Evolutionary conservation across 768 basidiomycete species (phyloP).

Genomic region (Podaxis pistillaris): DNA sequence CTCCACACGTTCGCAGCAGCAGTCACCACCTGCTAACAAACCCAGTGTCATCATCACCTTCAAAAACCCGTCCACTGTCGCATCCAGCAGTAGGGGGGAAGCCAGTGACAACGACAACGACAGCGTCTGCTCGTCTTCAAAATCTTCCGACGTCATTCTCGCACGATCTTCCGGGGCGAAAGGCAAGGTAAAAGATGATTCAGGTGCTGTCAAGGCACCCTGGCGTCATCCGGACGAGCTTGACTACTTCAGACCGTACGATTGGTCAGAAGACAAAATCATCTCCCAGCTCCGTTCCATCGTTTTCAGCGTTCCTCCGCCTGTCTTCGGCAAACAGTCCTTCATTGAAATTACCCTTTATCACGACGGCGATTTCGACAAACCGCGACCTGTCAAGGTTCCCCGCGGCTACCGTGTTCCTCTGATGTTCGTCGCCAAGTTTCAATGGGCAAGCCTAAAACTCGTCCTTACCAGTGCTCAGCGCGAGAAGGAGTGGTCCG

Average conservation of each 20-base stretch:
- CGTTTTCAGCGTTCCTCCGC: constrained; percentile 35
- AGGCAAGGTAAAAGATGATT: not conserved
- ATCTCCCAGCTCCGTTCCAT: constrained; percentile 32
- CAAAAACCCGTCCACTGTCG: not conserved
- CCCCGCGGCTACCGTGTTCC: constrained; percentile 42
- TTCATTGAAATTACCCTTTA: constrained; percentile 18
- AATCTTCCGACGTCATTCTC: constrained; percentile 9
- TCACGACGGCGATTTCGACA: constrained; percentile 19
- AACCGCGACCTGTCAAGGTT: constrained; percentile 14
- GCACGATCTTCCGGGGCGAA: constrained; percentile 3
- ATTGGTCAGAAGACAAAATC: constrained; percentile 32
- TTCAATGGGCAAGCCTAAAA: constrained; percentile 40
- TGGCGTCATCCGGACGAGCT: constrained; percentile 44
- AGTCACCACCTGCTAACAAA: constrained; percentile 5
- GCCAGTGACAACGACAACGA: constrained; percentile 12
- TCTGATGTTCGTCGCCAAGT: constrained; percentile 44
- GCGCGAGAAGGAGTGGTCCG: constrained; percentile 37
- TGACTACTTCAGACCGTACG: constrained; percentile 29
- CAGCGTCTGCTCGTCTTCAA: constrained; percentile 11
- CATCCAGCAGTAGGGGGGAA: constrained; percentile 1
- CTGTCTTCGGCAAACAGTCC: constrained; percentile 17
- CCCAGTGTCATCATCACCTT: constrained; percentile 5
- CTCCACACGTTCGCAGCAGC: constrained; percentile 13
- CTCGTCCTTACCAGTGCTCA: constrained; percentile 36
- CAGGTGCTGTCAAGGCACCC: constrained; percentile 12